Percentiles rank a stretch among this genome's conserved stretches.
These are phyloP conservation scores for Eucalyptus virginea DNA, from an alignment of 345 rosid genomes.

Conservation along the genomic window DNA sequence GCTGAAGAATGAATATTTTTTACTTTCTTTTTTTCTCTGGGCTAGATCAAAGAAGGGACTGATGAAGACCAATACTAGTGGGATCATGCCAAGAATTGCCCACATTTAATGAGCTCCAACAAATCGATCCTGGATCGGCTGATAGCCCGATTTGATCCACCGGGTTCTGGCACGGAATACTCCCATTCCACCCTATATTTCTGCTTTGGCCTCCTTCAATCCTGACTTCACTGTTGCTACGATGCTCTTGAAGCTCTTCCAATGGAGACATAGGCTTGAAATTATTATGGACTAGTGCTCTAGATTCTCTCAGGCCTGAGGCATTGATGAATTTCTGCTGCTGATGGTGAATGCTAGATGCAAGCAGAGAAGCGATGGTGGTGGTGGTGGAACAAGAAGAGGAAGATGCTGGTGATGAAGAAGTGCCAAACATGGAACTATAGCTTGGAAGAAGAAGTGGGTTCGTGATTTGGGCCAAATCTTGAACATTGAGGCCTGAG, in stretches of 20 bases:
- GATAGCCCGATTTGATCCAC: slow-evolving; percentile 31
- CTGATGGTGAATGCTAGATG: slow-evolving; percentile 28
- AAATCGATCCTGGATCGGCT: slow-evolving; percentile 36
- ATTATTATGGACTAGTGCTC: slow-evolving; percentile 12
- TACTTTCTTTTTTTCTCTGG: background rate
- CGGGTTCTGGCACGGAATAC: slow-evolving; percentile 17
- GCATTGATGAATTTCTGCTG: slow-evolving; percentile 29
- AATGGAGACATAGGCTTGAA: slow-evolving; percentile 29
- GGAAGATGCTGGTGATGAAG: slow-evolving; percentile 20
- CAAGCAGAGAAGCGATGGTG: slow-evolving; percentile 32
- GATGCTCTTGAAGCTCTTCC: slow-evolving; percentile 10
- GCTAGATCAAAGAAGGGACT: slow-evolving; percentile 64
- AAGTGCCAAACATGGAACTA: background rate
- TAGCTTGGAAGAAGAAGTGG: background rate
- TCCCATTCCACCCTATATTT: slow-evolving; percentile 16
- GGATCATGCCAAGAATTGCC: slow-evolving; percentile 67
- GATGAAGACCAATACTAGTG: slow-evolving; percentile 52
- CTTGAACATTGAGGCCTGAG: background rate
- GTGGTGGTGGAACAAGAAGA: slow-evolving; percentile 13
- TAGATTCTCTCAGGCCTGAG: slow-evolving; percentile 7
- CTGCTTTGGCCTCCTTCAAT: slow-evolving; percentile 17
- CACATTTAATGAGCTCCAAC: slow-evolving; percentile 31
- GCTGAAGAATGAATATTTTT: slow-evolving; percentile 7
- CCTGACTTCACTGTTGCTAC: slow-evolving; percentile 25
- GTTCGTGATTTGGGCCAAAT: background rate